Conservation (phyloP, 495 filamentous ascomycete species). For the Aspergillus diversus region DNA sequence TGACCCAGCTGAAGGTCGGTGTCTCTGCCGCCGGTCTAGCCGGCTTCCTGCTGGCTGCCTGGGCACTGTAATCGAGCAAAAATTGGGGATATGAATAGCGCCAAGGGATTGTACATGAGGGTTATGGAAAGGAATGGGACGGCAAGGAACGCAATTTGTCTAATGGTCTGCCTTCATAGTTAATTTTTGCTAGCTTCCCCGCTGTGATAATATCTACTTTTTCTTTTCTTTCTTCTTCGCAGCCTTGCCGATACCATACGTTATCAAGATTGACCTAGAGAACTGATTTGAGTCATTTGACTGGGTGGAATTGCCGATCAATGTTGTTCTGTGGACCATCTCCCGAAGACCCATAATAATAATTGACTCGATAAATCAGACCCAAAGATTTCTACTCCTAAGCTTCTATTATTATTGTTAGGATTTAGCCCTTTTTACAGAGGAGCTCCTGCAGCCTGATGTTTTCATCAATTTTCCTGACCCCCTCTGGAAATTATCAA, state of each 20-base stretch:
- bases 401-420: no score
- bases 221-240: not conserved
- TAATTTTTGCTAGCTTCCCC: conserved; percentile 10
- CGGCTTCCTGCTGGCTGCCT: conserved; percentile 42
- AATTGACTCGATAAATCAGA: not conserved
- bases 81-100: conserved; percentile 2
- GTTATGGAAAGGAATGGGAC: conserved; percentile 20
- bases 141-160: conserved; percentile 16
- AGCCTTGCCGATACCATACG: not conserved
- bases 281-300: not conserved
- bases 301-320: not conserved
- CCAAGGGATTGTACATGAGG: conserved; percentile 10
- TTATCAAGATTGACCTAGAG: not conserved
- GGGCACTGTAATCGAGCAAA: conserved; percentile 37
- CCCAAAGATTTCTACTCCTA: not conserved
- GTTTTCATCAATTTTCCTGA: not conserved
- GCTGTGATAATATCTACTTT: conserved; percentile 12
- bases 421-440: not conserved
- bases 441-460: not conserved
- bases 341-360: not conserved
- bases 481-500: no score
- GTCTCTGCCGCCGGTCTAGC: conserved; percentile 43
- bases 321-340: not conserved
- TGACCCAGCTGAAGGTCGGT: conserved; percentile 34
- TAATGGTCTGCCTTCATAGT: conserved; percentile 21